phyloP scores from a whole-genome alignment of 805 yeast genomes.

The Debaryomyces castellii region DNA sequence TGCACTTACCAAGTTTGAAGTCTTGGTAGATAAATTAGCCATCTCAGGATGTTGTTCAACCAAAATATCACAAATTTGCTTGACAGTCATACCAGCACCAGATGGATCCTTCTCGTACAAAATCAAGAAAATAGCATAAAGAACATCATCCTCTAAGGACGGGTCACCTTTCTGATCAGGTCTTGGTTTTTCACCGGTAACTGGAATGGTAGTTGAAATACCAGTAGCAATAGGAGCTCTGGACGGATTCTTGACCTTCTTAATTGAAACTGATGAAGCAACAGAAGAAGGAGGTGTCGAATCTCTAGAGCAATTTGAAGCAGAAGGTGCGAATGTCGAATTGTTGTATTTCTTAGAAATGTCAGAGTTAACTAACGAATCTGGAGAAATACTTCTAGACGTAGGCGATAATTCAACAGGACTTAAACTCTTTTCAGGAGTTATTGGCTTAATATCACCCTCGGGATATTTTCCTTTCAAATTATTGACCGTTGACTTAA shows the following conservation, averaged over 20 bases:
- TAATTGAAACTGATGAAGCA: constrained; percentile 12
- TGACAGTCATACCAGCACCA: constrained; percentile 85
- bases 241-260: constrained; percentile 36
- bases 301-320: constrained; percentile 29
- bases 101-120: constrained; percentile 66
- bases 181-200: constrained; percentile 66
- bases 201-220: constrained; percentile 76
- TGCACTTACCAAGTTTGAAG: constrained; percentile 79
- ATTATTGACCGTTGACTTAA: constrained; percentile 14
- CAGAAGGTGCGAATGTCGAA: constrained; percentile 6
- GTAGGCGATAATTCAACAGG: constrained; percentile 35
- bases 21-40: constrained; percentile 77
- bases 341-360: constrained; percentile 7
- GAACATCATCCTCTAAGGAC: constrained; percentile 71
- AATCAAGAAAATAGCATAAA: constrained; percentile 72
- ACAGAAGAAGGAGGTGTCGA: constrained; percentile 27
- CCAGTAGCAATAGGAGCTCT: constrained; percentile 66
- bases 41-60: constrained; percentile 77
- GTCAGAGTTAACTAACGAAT: constrained; percentile 37
- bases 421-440: constrained; percentile 25
- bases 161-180: constrained; percentile 63
- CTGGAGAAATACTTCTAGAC: constrained; percentile 43
- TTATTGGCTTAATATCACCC: constrained; percentile 19
- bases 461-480: constrained; percentile 15
- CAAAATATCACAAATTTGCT: constrained; percentile 77